Base-by-base conservation (phyloP, 169 alveolate genomes). In the Plasmodium cynomolgi region DNA sequence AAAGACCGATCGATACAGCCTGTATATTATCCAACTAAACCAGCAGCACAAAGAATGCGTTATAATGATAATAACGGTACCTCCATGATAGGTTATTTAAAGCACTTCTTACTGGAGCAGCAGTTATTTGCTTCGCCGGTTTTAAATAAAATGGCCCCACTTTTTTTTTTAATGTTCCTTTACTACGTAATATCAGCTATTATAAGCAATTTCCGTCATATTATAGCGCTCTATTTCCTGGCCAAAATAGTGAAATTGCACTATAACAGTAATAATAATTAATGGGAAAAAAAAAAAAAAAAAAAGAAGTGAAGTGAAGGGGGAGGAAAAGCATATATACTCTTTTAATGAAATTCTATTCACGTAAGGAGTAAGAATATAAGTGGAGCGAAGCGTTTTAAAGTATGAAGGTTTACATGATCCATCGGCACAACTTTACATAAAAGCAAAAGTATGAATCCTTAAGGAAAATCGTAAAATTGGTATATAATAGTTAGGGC, bases 201-300 rank as follows among this genome's bases (percentile, higher is more conserved):
- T n/a, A 68, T 83, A 20, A 37, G 91, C 44, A 83, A 58, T 68
- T 56, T 83, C 29, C 91, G 91, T 31, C 80, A 83, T 83, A 31
- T 83, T 56, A 50, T 83, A 83, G 91, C 91, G 5, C 81, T 83
- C 5, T 83, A 83, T 58, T 56, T 83, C 41, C 15, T 83, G 44
- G 91, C 91, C 26, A 83, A 56, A 33, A 58, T 83, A 56, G 54
- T 58, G 44, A 83, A 58, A 33, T 7, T 83, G 81, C 81, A 83
- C 44, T 58, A 83, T 31, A 68, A 83, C 26, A 26, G 73, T 33
- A 58, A 83, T 80, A 34, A 41, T 79, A 80, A 44, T 37, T 37
- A 13, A 50, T 50, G 7, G 62, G 23, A 15, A 15, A 15, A 50
- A 15, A 15, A 47, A 47, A 47, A 47, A 47, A 50, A 50, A 15